A percentile compares a stretch with the other conserved stretches of the same genome.
phyloP scores from a whole-genome alignment of 495 filamentous ascomycete species.

The Aspergillus baeticus region DNA sequence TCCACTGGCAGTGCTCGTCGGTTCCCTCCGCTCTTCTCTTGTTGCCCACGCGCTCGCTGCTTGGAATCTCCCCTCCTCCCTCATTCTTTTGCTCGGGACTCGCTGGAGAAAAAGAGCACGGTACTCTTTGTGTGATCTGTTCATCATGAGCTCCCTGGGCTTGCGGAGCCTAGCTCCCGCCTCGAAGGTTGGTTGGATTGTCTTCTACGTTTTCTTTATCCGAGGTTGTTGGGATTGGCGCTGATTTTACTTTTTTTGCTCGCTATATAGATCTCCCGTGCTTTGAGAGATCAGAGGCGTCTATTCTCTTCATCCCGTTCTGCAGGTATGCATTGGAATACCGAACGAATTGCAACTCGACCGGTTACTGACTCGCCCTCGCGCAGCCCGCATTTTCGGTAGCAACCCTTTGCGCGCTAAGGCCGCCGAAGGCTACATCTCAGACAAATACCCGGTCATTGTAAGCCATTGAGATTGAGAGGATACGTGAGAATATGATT shows the following conservation, averaged over 20 bases:
- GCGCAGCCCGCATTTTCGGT: slow-evolving; percentile 72
- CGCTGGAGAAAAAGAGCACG: slow-evolving; percentile 29
- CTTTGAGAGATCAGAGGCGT: slow-evolving; percentile 57
- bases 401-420: slow-evolving; percentile 84
- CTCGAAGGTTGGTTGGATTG: slow-evolving; percentile 47
- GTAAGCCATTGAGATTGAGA: slow-evolving; percentile 52
- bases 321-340: slow-evolving; percentile 57
- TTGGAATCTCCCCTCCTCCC: slow-evolving; percentile 3
- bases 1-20: slow-evolving; percentile 13
- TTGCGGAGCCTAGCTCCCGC: slow-evolving; percentile 59
- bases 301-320: slow-evolving; percentile 84
- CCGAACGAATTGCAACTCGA: slow-evolving; percentile 12
- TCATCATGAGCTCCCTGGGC: slow-evolving; percentile 57
- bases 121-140: slow-evolving; percentile 32
- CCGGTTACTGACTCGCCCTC: slow-evolving; percentile 33
- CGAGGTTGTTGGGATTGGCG: slow-evolving; percentile 18
- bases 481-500: slow-evolving; percentile 9
- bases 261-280: slow-evolving; percentile 42
- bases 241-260: slow-evolving; percentile 23
- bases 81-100: slow-evolving; percentile 21
- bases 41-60: slow-evolving; percentile 21
- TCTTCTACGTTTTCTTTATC: slow-evolving; percentile 6
- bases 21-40: slow-evolving; percentile 22
- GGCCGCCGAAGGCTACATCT: slow-evolving; percentile 81
- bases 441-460: slow-evolving; percentile 86